Base-by-base conservation (phyloP, 345 rosid species). In the Citrus cavaleriei region DNA sequence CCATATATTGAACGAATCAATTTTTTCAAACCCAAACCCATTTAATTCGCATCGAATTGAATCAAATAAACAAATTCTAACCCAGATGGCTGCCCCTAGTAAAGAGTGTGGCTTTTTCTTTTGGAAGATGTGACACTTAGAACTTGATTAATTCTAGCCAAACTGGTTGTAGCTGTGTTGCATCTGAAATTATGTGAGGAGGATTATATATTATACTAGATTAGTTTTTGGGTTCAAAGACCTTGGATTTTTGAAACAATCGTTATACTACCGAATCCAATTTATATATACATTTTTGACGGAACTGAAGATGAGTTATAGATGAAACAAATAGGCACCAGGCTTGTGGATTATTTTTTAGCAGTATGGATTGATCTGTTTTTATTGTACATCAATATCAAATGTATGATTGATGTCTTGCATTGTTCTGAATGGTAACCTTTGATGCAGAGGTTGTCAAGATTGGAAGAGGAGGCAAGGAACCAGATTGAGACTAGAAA, bases 401-500 rank as follows among this genome's bases (percentile, higher is more conserved):
- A 12, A 66, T 54, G n/a, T 35, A 28, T 7, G 16, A 35, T 32
- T 18, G 68, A 71, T 54, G 68, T 82, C 54, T 79, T 79, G 54
- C 49, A 69, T 60, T 75, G 34, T 63, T 74, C 79, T 85, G 76
- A 87, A 73, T 74, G 16, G 63, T 80, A 21, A 66, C 74, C 34
- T 67, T 74, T 83, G 70, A 27, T 86, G 82, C 94, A 95, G 99
- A 91, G 99, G 85, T 74, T 95, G 57, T 90, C 92, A 62, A 91
- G 97, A 81, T 80, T 96, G 77, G 94, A 91, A 83, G 98, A 94
- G 81, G 97, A 94, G 82, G 95, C 92, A 83, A 94, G 86, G 85
- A 94, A 87, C 83, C 87, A 84, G 42, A 74, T 94, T 70, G 98
- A 92, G 84, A 92, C 93, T 37, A 91, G 89, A 73, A 94, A 93